Percentiles rank a stretch among this genome's conserved stretches.
phyloP scores from a whole-genome alignment of 768 basidiomycete genomes.

The Russula vinacea region DNA sequence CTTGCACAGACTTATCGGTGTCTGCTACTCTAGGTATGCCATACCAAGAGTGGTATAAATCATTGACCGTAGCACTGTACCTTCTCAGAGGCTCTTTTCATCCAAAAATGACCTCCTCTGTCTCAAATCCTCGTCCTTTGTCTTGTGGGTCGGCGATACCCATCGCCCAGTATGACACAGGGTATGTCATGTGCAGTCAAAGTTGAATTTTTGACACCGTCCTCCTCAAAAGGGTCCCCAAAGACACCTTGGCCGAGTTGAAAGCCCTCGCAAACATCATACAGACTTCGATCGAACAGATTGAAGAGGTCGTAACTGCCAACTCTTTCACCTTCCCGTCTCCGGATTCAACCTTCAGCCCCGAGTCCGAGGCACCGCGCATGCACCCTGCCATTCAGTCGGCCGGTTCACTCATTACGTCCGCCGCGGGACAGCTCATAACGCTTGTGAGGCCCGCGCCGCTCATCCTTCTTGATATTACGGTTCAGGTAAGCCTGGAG shows the following conservation, averaged over 20 bases:
- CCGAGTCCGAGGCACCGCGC: constrained; percentile 6
- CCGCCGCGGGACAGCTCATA: constrained; percentile 13
- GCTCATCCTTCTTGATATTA: background rate
- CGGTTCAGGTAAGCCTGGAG: constrained; percentile 1
- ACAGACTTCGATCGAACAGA: constrained; percentile 11
- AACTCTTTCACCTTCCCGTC: constrained; percentile 8
- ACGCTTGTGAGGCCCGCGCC: constrained; percentile 13
- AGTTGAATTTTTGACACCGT: too few relatives aligned
- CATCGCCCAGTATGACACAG: too few relatives aligned
- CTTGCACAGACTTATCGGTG: too few relatives aligned
- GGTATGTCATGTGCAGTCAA: too few relatives aligned
- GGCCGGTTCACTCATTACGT: constrained; percentile 11
- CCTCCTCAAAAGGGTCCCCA: background rate
- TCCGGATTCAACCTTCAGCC: background rate
- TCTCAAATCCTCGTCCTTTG: too few relatives aligned
- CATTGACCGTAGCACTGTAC: too few relatives aligned
- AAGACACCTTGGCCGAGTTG: constrained; percentile 10
- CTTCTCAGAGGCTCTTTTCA: too few relatives aligned
- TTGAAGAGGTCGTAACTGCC: background rate
- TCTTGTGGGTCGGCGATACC: too few relatives aligned
- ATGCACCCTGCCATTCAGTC: constrained; percentile 3
- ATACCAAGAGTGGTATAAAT: too few relatives aligned
- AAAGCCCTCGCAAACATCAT: constrained; percentile 19
- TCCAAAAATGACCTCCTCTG: too few relatives aligned
- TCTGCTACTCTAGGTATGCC: too few relatives aligned